Conservation (phyloP, 495 filamentous ascomycete genomes). For the Lepidopterella palustris region DNA sequence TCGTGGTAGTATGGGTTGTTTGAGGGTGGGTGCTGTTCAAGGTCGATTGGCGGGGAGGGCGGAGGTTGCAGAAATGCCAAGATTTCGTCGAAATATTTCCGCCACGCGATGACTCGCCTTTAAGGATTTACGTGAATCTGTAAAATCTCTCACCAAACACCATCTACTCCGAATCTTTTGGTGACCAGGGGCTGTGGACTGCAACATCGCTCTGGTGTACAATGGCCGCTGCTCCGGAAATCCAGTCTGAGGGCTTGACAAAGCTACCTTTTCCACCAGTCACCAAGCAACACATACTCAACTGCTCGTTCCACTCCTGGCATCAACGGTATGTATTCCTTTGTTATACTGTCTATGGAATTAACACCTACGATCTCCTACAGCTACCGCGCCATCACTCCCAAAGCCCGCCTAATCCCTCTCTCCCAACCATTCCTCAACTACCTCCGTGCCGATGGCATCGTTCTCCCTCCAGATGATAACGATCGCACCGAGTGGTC, state of each 20-base stretch:
- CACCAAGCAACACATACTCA: slow-evolving; percentile 74
- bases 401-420: slow-evolving; percentile 77
- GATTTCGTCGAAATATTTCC: neutral
- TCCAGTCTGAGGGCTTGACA: slow-evolving; percentile 2
- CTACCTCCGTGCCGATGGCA: slow-evolving; percentile 90
- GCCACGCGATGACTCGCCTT: slow-evolving; percentile 4
- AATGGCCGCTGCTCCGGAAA: slow-evolving; percentile 1
- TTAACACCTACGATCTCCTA: slow-evolving; percentile 10
- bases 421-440: slow-evolving; percentile 66
- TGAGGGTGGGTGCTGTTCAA: no score
- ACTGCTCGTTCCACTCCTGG: slow-evolving; percentile 93
- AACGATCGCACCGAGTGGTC: slow-evolving; percentile 40
- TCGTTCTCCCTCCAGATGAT: slow-evolving; percentile 63
- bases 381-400: slow-evolving; percentile 72
- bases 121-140: neutral
- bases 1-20: neutral
- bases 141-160: no score
- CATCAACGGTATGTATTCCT: slow-evolving; percentile 56
- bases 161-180: neutral
- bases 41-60: neutral
- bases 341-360: neutral
- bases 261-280: slow-evolving; percentile 73
- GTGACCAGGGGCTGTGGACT: no score
- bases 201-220: no score
- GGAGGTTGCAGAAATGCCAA: no score